Evolutionary conservation across 108 stramenopile genomes (phyloP).

Genomic region (Stephanodiscus triporus): DNA sequence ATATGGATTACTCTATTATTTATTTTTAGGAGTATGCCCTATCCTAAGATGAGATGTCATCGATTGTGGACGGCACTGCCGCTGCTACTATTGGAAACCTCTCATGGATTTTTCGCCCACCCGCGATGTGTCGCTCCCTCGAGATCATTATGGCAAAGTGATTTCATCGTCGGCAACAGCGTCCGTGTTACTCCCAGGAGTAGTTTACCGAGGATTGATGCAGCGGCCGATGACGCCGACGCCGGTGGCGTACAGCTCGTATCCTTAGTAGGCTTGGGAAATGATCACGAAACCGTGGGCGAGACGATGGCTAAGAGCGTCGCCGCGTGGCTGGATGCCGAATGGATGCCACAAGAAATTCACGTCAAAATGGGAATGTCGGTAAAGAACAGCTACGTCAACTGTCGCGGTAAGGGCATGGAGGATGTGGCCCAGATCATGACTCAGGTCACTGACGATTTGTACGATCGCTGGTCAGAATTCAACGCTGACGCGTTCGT

Average conservation of each 20-base stretch:
- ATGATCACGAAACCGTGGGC: constrained; percentile 74
- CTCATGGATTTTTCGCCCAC: too few species aligned
- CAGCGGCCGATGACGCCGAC: constrained; percentile 6
- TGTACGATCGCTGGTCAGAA: constrained; percentile 66
- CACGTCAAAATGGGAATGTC: constrained; percentile 75
- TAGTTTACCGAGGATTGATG: neutral
- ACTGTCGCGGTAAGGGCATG: constrained; percentile 54
- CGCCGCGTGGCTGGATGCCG: constrained; percentile 67
- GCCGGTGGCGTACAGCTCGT: constrained; percentile 37
- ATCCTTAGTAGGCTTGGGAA: constrained; percentile 44
- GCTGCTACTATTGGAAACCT: too few species aligned
- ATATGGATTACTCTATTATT: too few species aligned
- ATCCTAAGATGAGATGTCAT: too few species aligned
- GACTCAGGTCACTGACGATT: constrained; percentile 70
- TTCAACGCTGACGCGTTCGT: constrained; percentile 88
- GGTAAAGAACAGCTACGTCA: constrained; percentile 66
- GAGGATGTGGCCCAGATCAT: constrained; percentile 77
- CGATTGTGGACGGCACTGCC: too few species aligned
- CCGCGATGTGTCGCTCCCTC: neutral
- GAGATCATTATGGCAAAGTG: neutral
- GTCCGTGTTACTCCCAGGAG: neutral
- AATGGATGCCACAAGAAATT: constrained; percentile 86
- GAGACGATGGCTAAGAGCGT: constrained; percentile 65
- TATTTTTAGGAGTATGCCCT: too few species aligned
- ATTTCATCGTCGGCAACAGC: neutral